Percentiles rank a stretch among this genome's conserved stretches.
These are phyloP conservation scores for Aureobasidium leucospermi DNA, from an alignment of 2,329 filamentous ascomycete genomes.

Conservation along the genomic window DNA sequence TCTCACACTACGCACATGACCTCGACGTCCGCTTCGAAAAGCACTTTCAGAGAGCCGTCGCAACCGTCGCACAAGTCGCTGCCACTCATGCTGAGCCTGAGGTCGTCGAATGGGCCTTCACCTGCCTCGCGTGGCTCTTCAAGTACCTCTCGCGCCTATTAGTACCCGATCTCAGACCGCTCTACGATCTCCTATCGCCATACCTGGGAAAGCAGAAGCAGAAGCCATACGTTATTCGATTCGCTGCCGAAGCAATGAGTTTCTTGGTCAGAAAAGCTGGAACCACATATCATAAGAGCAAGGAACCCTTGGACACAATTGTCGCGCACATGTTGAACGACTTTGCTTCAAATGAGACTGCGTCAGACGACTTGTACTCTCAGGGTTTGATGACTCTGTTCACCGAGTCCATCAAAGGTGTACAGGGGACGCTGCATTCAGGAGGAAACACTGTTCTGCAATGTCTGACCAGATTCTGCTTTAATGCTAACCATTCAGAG, in stretches of 20 bases:
- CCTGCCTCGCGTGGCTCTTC: constrained; percentile 87
- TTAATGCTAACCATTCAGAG: constrained; percentile 24
- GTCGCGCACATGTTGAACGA: constrained; percentile 66
- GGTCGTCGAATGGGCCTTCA: constrained; percentile 97
- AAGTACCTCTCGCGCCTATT: constrained; percentile 89
- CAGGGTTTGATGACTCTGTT: constrained; percentile 90
- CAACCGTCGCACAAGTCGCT: constrained; percentile 69
- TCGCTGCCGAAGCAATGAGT: constrained; percentile 89
- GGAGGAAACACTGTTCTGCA: constrained; percentile 34
- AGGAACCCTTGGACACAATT: constrained; percentile 60
- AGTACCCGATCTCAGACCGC: constrained; percentile 75
- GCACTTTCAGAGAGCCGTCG: constrained; percentile 70
- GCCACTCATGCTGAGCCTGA: constrained; percentile 64
- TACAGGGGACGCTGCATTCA: constrained; percentile 52
- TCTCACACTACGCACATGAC: constrained; percentile 92
- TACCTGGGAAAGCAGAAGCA: constrained; percentile 76
- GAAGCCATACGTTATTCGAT: constrained; percentile 80
- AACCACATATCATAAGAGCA: constrained; percentile 65
- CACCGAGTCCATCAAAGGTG: constrained; percentile 66
- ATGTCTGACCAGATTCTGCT: constrained; percentile 12
- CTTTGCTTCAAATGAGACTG: constrained; percentile 52
- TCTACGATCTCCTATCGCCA: constrained; percentile 75
- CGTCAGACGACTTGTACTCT: constrained; percentile 57
- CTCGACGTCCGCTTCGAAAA: constrained; percentile 81
- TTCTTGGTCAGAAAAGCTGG: constrained; percentile 89